Evolutionary conservation across 805 yeast genomes (phyloP), one percentile per base, ranked within the genome.

Genomic region (Pichia heedii): DNA sequence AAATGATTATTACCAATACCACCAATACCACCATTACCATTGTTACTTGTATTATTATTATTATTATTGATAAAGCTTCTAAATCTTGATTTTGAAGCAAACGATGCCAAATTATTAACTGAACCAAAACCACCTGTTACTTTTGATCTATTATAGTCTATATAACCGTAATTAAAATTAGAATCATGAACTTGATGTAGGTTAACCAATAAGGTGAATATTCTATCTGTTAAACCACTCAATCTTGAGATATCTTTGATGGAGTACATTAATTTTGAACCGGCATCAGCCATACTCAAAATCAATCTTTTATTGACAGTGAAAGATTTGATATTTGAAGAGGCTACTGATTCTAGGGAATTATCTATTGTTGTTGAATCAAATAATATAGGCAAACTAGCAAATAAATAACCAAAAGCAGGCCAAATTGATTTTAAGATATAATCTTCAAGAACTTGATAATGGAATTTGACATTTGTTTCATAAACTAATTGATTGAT

Each of bases 231-330:
- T 58, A 84, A 83, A 12, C 97, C 96, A 1, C 95, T 84, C 43
- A 89, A 71, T 60, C 81, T 89, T n/a, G 93, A 83, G 20, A 89
- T 74, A 62, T 88, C 96, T 60, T 89, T 89, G 52, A 88, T 84
- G 2, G 97, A 87, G 62, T 86, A 87, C 96, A 89, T 88, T 65
- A 89, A 73, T 52, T 96, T 72, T 13, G 94, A 83, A 5, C 97
- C 97, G 0, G 97, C 96, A 65, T 89, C 97, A 5, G 96, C 95
- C 58, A 89, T 71, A 4, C 93, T 82, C 51, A 89, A 72, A 84
- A 89, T 81, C 50, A 89, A 71, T 56, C 97, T 74, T 66, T 89
- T 89, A 68, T 89, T 89, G 43, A 86, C 88, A 54, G 89, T 81
- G 54, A 88, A 89, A 52, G 84, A 87, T 54, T 86, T 81, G 86